Evolutionary conservation across 2,329 filamentous ascomycete species (phyloP), one percentile per base, ranked within the genome.

Genomic region (Neonectria neomacrospora): DNA sequence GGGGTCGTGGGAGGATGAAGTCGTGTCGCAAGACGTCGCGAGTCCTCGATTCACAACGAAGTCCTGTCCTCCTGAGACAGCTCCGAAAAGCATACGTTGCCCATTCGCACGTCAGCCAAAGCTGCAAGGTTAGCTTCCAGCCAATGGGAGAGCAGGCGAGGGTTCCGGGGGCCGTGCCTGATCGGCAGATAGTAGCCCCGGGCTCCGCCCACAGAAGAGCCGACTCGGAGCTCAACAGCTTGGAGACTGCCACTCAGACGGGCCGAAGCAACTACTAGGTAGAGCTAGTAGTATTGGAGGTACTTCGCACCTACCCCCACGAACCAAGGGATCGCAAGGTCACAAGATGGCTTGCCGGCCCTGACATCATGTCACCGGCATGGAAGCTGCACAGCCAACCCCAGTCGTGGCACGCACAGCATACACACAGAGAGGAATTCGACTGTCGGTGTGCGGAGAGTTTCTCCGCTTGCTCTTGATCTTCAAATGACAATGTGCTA

Each of bases 41-140:
- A 70, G 62, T 68, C 60, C 62, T 73, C 63, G 64, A 69, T 67
- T 67, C 65, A 65, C 42, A 44, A 54, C 54, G 58, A 64, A 37
- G 34, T 37, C 34, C 6, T 16, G 63, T 45, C 63, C 70, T 72
- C 70, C 68, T 74, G 67, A 74, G 64, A 70, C 67, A 74, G 68
- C 66, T 73, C 67, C 70, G 64, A 76, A 75, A 75, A 75, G 74
- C 76, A 77, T 76, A 77, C 76, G 76, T 77, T 74, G 76, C 75
- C 70, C 72, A 72, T 76, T 76, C 66, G 67, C 67, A 62, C 65
- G 67, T 69, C 67, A 74, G 67, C 66, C 59, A 62, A 44, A 76
- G 67, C 71, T 73, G 65, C 64, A 70, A 70, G 68, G 66, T 67
- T 67, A 75, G 71, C 64, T 67, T 39, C 50, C 53, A 62, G 62